Percentiles rank a stretch among this genome's conserved stretches.
These are phyloP conservation scores for Teratosphaeria pseudoeucalypti DNA, from an alignment of 2,329 filamentous ascomycete genomes.

Conservation along the genomic window DNA sequence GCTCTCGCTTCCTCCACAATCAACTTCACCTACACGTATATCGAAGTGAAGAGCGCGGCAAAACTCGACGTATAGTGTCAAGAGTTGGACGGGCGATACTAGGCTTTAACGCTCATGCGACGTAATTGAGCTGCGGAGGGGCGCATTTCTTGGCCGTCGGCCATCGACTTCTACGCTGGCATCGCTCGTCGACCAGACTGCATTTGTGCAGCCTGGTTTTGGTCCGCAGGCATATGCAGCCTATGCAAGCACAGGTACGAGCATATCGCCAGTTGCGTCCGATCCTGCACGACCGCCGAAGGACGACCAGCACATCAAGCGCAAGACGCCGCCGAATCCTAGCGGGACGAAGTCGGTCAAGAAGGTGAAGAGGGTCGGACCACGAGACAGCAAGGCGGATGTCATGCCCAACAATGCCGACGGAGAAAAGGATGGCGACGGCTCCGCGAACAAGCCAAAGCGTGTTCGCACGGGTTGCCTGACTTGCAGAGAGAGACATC, in stretches of 20 bases:
- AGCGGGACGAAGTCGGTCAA: conserved; percentile 18
- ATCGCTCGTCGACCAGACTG: conserved; percentile 43
- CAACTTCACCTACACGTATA: background rate
- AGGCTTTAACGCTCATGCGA: background rate
- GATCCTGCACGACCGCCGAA: conserved; percentile 2
- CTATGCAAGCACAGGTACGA: conserved; percentile 5
- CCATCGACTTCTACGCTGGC: conserved; percentile 20
- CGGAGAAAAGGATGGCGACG: conserved; percentile 22
- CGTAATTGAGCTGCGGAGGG: background rate
- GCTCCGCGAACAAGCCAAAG: conserved; percentile 54
- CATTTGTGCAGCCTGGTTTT: conserved; percentile 78
- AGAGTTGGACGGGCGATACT: background rate
- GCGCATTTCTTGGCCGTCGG: background rate
- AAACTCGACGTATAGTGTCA: background rate
- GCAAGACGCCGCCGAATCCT: conserved; percentile 17
- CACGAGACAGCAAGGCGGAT: conserved; percentile 16
- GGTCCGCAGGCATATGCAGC: conserved; percentile 45
- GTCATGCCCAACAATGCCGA: conserved; percentile 20
- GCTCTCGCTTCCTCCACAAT: background rate
- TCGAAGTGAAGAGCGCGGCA: background rate
- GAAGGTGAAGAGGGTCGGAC: conserved; percentile 23
- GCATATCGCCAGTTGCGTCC: conserved; percentile 6
- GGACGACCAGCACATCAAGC: conserved; percentile 8
- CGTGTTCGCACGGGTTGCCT: conserved; percentile 82
- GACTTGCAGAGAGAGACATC: conserved; percentile 78